A percentile compares a stretch with the other conserved stretches of the same genome.
Evolutionary conservation across 306 rosid genomes (phyloP).

Genomic region (Glycine latifolia): DNA sequence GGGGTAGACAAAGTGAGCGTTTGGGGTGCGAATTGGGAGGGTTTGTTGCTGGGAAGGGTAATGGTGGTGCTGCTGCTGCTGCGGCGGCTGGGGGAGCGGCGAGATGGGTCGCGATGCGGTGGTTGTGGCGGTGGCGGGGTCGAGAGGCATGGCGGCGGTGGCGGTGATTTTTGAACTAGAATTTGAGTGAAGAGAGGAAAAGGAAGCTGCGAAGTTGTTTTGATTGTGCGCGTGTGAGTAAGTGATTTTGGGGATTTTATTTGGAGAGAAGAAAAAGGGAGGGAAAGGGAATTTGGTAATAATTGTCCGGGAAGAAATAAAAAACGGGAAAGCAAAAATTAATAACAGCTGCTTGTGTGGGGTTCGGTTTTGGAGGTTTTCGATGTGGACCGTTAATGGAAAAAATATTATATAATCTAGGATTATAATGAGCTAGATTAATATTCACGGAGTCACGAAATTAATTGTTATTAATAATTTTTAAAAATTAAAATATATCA

Average conservation of each 20-base stretch:
- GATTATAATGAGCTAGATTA: too few species aligned
- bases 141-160: constrained; percentile 46
- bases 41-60: constrained; percentile 48
- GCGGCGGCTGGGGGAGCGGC: constrained; percentile 44
- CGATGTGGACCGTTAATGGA: background rate
- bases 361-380: background rate
- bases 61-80: background rate
- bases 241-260: background rate
- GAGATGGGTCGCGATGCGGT: constrained; percentile 51
- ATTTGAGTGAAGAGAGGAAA: too few species aligned
- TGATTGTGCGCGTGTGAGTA: background rate
- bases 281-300: constrained; percentile 13
- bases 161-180: background rate
- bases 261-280: background rate
- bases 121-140: constrained; percentile 39
- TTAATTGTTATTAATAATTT: too few species aligned
- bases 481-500: too few species aligned
- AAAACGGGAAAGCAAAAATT: background rate
- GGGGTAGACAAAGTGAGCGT: constrained; percentile 59
- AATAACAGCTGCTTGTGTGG: background rate
- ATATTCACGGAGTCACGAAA: too few species aligned
- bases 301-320: too few species aligned
- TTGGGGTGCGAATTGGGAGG: constrained; percentile 52
- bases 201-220: too few species aligned
- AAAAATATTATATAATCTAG: too few species aligned